Evolutionary conservation across 1,284 basidiomycete species (phyloP), one percentile per base, ranked within the genome.

Genomic region (Xerocomus minutiporus): DNA sequence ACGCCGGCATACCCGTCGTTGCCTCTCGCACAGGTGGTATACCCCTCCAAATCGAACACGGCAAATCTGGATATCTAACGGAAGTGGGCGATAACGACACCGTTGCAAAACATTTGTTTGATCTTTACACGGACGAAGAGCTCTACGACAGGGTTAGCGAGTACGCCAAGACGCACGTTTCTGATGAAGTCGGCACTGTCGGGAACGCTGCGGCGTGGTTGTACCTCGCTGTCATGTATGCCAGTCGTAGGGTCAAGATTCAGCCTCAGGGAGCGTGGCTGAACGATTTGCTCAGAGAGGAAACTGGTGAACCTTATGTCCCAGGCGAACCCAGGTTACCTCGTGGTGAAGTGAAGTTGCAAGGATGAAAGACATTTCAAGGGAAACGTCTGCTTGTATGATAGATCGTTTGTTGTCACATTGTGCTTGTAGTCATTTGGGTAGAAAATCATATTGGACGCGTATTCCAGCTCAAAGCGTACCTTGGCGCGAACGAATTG

Each of bases 11-110:
- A 56, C 91, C 91, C 28, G 79, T 93, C 59, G 80, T 94, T 62
- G 88, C 88, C 13, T 84, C 76, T 51, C 82, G 77, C 55, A 93
- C 91, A 2, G 91, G 91, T 56, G 91, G 91, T 62, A 93, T 94
- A 66, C 91, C 91, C 38, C 81, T 94, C 50, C 91, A 94, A 67
- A 82, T 94, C 61, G 81, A 83, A 60, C 72, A 93, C 60, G 89
- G 88, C 56, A 86, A 91, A 70, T 88, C 86, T 58, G 91, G 91
- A 46, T 93, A 80, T 78, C 75, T 93, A 57, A 85, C 84, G 57
- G 80, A 82, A 20, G 77, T 83, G 13, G 84, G 87, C 35, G 86
- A 92, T 66, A 86, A 87, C 62, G 75, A 74, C 5, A 72, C 82
- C 15, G 88, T 93, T 48, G 88, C 91, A 36, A 71, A 79, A 58